phyloP scores from a whole-genome alignment of 2,329 filamentous ascomycete genomes.

The Eutypa lata region DNA sequence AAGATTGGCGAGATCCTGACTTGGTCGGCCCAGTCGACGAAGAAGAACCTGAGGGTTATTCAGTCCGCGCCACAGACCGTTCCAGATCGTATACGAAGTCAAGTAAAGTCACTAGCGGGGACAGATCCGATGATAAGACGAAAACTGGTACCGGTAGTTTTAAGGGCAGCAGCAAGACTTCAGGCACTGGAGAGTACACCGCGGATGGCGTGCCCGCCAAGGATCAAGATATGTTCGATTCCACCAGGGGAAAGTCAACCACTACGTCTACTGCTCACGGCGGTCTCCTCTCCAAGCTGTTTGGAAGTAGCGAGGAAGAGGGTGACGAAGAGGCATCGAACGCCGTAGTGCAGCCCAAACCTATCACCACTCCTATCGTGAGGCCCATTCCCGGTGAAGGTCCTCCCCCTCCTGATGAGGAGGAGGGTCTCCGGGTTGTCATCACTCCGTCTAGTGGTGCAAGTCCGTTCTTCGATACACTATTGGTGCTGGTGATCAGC shows the following conservation, averaged over 20 bases:
- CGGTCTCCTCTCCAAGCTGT: constrained; percentile 48
- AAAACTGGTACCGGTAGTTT: not conserved
- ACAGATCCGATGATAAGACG: not conserved
- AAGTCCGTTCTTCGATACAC: constrained; percentile 91
- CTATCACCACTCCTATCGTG: constrained; percentile 16
- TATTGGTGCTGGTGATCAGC: constrained; percentile 94
- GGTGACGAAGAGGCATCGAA: constrained; percentile 29
- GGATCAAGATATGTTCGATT: constrained; percentile 25
- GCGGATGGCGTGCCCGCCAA: constrained; percentile 32
- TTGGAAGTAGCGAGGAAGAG: constrained; percentile 35
- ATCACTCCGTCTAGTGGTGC: constrained; percentile 86
- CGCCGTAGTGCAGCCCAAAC: constrained; percentile 27
- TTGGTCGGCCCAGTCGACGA: constrained; percentile 46
- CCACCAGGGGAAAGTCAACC: constrained; percentile 21
- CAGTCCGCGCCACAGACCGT: not conserved
- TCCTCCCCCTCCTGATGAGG: constrained; percentile 39
- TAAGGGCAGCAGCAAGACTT: constrained; percentile 43
- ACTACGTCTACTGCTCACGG: constrained; percentile 16
- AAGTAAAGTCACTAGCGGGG: not conserved
- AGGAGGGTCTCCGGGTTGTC: constrained; percentile 92
- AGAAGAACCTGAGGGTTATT: constrained; percentile 18
- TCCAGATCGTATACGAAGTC: not conserved
- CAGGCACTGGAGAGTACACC: constrained; percentile 69
- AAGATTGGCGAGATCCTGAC: constrained; percentile 83
- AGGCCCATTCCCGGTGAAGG: constrained; percentile 20